Conservation (phyloP, 768 basidiomycete genomes). For the Gyrodon lividus region DNA sequence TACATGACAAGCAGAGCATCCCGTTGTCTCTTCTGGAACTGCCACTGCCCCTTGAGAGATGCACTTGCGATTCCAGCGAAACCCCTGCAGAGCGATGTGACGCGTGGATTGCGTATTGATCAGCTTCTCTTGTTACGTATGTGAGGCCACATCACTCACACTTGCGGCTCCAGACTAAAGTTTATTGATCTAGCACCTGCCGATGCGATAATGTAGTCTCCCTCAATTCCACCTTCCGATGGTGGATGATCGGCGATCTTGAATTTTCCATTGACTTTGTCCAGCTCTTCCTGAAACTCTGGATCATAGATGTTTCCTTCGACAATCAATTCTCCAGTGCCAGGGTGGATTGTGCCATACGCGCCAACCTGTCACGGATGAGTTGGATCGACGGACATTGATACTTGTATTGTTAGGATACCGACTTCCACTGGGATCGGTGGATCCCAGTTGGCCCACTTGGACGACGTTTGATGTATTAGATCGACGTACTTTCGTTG, state of each 20-base stretch:
- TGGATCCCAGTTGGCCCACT: slow-evolving; percentile 41
- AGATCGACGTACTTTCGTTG: slow-evolving; percentile 38
- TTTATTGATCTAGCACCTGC: slow-evolving; percentile 18
- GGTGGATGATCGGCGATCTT: slow-evolving; percentile 16
- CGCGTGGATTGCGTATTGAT: too few species aligned
- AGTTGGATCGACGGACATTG: neutral
- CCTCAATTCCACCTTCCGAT: slow-evolving; percentile 14
- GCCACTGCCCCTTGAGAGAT: slow-evolving; percentile 35
- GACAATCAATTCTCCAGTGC: slow-evolving; percentile 30
- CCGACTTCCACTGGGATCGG: slow-evolving; percentile 32
- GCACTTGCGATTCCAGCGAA: slow-evolving; percentile 29
- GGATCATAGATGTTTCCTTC: slow-evolving; percentile 35
- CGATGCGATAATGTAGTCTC: slow-evolving; percentile 24
- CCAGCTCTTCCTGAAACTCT: slow-evolving; percentile 15
- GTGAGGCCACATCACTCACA: slow-evolving; percentile 23
- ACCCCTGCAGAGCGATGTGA: slow-evolving; percentile 3
- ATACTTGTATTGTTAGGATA: neutral
- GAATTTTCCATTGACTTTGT: slow-evolving; percentile 1
- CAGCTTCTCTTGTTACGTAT: too few species aligned
- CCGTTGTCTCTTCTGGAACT: slow-evolving; percentile 30
- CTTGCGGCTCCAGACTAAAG: slow-evolving; percentile 11
- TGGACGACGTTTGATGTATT: slow-evolving; percentile 29
- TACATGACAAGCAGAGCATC: slow-evolving; percentile 38
- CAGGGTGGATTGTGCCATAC: slow-evolving; percentile 30
- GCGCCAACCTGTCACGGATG: slow-evolving; percentile 31